phyloP scores from a whole-genome alignment of 176 grass and related monocot genomes.

The Thinopyrum elongatum region DNA sequence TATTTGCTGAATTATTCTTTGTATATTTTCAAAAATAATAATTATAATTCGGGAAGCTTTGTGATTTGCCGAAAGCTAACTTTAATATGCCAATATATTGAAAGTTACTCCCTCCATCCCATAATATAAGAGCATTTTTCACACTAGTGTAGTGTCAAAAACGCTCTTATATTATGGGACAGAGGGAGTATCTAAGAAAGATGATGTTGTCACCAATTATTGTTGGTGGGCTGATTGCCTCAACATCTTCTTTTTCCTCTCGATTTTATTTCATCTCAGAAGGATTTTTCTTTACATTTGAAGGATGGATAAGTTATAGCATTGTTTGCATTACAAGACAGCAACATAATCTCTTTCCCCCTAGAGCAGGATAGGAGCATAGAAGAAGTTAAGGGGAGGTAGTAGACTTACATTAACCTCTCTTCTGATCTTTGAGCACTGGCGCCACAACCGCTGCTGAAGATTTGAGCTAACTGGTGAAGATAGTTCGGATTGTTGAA shows the following conservation, averaged over 20 bases:
- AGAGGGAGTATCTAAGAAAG: not conserved
- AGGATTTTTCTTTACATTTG: not conserved
- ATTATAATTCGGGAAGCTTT: not conserved
- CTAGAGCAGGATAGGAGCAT: not conserved
- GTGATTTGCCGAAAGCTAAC: not conserved
- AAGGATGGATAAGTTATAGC: not conserved
- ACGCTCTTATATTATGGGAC: too few species aligned
- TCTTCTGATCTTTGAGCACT: not conserved
- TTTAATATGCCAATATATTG: not conserved
- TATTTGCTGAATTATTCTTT: not conserved
- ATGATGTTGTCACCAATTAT: not conserved
- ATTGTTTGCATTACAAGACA: not conserved
- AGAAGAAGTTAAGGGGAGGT: not conserved
- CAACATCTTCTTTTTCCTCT: too few species aligned
- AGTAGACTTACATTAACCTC: constrained; percentile 27
- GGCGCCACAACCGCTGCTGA: not conserved
- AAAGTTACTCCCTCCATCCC: not conserved
- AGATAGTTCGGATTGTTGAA: not conserved
- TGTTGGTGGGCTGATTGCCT: too few species aligned
- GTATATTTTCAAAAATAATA: not conserved
- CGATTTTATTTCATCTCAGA: not conserved
- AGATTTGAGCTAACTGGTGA: not conserved
- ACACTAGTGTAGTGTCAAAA: too few species aligned
- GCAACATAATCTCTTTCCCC: not conserved
- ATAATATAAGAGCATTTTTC: too few species aligned